These are phyloP conservation scores for Thymus mandschuricus DNA, from an alignment of 257 asterid genomes.

Conservation along the genomic window DNA sequence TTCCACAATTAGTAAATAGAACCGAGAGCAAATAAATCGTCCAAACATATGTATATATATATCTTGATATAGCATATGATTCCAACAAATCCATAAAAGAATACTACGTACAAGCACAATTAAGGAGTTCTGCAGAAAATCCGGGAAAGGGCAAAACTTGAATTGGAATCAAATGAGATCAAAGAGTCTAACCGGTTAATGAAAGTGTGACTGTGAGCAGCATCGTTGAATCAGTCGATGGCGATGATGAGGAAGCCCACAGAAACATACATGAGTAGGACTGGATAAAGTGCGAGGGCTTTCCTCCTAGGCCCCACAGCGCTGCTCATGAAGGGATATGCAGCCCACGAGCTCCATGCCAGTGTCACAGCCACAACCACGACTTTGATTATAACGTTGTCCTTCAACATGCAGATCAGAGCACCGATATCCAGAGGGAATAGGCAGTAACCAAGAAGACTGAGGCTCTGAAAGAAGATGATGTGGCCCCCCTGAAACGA, in stretches of 20 bases:
- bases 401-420: slow-evolving; percentile 77
- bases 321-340: slow-evolving; percentile 96
- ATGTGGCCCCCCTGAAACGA: slow-evolving; percentile 85
- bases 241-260: slow-evolving; percentile 95
- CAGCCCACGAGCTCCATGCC: slow-evolving; percentile 99
- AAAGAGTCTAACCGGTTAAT: slow-evolving; percentile 10
- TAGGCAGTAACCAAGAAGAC: slow-evolving; percentile 90
- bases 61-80: not conserved
- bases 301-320: slow-evolving; percentile 86
- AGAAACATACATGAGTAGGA: slow-evolving; percentile 88
- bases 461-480: slow-evolving; percentile 96
- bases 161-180: not conserved
- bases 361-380: slow-evolving; percentile 77
- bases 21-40: not conserved
- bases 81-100: slow-evolving; percentile 19
- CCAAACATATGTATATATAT: not conserved
- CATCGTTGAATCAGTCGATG: slow-evolving; percentile 54
- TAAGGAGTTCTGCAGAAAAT: slow-evolving; percentile 16
- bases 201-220: slow-evolving; percentile 17
- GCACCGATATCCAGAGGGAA: slow-evolving; percentile 92
- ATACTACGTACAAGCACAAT: slow-evolving; percentile 24
- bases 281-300: slow-evolving; percentile 95
- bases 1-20: not conserved
- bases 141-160: slow-evolving; percentile 33
- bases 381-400: slow-evolving; percentile 71